Percentiles rank a stretch among this genome's conserved stretches.
phyloP scores from a whole-genome alignment of 352 stramenopile genomes.

The Globisporangium perplexum region DNA sequence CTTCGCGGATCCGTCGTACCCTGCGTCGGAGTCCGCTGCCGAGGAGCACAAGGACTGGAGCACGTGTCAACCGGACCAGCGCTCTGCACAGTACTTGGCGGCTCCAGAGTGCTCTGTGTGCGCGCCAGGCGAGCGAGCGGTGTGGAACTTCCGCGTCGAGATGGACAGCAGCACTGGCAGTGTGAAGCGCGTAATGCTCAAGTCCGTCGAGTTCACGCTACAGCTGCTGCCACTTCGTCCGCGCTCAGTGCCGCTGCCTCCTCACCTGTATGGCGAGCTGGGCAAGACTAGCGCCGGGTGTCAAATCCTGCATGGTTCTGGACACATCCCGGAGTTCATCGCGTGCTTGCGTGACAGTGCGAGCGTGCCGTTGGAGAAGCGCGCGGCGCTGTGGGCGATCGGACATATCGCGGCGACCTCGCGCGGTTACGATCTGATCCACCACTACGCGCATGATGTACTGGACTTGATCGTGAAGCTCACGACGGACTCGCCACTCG shows the following conservation, averaged over 20 bases:
- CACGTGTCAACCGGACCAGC: conserved; percentile 79
- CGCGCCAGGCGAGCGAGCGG: conserved; percentile 68
- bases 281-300: conserved; percentile 80
- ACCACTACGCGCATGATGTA: conserved; percentile 75
- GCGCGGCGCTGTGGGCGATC: conserved; percentile 79
- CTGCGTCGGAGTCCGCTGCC: conserved; percentile 49
- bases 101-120: conserved; percentile 73
- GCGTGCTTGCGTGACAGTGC: conserved; percentile 73
- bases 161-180: conserved; percentile 55
- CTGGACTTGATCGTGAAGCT: conserved; percentile 86
- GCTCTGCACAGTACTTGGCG: conserved; percentile 55
- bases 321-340: conserved; percentile 82
- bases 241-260: conserved; percentile 70
- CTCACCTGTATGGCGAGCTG: conserved; percentile 82
- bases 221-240: conserved; percentile 76
- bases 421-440: conserved; percentile 75
- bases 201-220: conserved; percentile 87
- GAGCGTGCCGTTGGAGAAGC: conserved; percentile 79
- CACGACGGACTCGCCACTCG: conserved; percentile 70
- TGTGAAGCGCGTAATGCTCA: conserved; percentile 80
- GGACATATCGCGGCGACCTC: conserved; percentile 78
- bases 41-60: conserved; percentile 90
- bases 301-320: conserved; percentile 71
- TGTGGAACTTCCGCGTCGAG: conserved; percentile 89
- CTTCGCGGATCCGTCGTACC: conserved; percentile 57